Evolutionary conservation across 1,284 basidiomycete genomes (phyloP), one percentile per base, ranked within the genome.

Genomic region (Ustilago esculenta): DNA sequence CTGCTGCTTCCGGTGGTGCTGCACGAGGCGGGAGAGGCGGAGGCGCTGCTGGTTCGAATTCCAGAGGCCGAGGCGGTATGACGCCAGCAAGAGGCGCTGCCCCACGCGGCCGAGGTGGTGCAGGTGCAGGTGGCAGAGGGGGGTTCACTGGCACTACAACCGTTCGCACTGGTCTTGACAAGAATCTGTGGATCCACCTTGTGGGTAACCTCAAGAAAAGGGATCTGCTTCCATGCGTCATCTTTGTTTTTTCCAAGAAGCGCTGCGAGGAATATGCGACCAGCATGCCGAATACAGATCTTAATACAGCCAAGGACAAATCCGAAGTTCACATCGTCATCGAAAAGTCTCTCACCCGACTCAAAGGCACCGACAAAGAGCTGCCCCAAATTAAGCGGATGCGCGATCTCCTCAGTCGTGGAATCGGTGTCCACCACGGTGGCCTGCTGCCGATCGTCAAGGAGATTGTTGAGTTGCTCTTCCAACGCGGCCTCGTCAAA

Each of bases 231-330:
- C 96, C 96, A 1, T 93, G 94, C 8, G 96, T 99, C 40, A 88
- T 96, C 25, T 99, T 99, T 82, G 96, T 95, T 1, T 90, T 99
- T 75, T 96, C 93, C 40, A 99, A 99, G 85, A 94, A 92, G 82
- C 86, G 88, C 48, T 99, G 96, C 79, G 95, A 98, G 83, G 96
- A 98, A 83, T 93, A 98, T 80, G 95, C 96, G 2, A 86, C 86
- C 11, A 95, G 91, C 11, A 84, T 98, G 67, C 90, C 90, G 1
- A 95, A 94, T 80, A 87, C 89, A 34, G 94, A 98, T 83, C 85
- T 99, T 29, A 94, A 90, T 74, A 89, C 88, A 5, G 88, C 86
- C 4, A 91, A 59, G 56, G 95, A 98, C 84, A 97, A 94, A 86
- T 97, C 94, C 78, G 94, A 98, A 83, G 90, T 98, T 5, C 96